Conservation (phyloP, 2,329 filamentous ascomycete genomes). For the Trichophyton schoenleinii region DNA sequence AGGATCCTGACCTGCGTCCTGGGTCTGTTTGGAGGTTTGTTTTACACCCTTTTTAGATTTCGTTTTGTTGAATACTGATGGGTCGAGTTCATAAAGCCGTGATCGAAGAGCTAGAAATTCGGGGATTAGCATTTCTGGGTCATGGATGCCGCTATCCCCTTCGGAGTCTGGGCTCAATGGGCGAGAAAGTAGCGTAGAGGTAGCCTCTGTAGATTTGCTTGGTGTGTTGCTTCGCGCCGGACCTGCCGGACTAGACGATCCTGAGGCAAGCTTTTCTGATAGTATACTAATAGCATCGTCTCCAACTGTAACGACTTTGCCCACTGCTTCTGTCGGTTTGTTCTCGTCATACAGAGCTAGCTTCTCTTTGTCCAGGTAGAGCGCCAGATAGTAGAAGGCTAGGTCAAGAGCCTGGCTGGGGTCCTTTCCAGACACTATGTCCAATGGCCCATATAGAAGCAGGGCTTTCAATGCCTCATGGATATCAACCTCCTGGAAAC, state of each 20-base stretch:
- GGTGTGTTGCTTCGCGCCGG: not conserved
- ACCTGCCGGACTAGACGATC: not conserved
- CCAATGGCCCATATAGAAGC: constrained; percentile 53
- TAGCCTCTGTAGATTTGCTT: not conserved
- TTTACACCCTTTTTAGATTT: constrained; percentile 15
- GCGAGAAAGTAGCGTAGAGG: not conserved
- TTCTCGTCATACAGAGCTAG: constrained; percentile 54
- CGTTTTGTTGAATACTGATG: constrained; percentile 38
- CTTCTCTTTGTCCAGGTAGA: constrained; percentile 56
- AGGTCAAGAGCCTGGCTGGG: constrained; percentile 77
- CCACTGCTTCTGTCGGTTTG: not conserved
- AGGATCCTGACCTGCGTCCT: constrained; percentile 21
- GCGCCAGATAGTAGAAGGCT: constrained; percentile 78
- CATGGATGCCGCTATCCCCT: constrained; percentile 52
- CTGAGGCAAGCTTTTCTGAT: not conserved
- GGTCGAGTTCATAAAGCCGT: constrained; percentile 51
- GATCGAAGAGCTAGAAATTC: constrained; percentile 65
- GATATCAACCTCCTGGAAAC: constrained; percentile 54
- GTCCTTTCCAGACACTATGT: constrained; percentile 46
- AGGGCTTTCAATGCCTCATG: constrained; percentile 53
- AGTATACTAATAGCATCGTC: not conserved
- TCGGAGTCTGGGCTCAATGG: constrained; percentile 9
- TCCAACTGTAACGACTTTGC: not conserved
- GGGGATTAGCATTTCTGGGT: constrained; percentile 61
- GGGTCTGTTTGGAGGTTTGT: constrained; percentile 4